Base-by-base conservation (phyloP, 2,329 filamentous ascomycete species). In the Cercospora sp. region DNA sequence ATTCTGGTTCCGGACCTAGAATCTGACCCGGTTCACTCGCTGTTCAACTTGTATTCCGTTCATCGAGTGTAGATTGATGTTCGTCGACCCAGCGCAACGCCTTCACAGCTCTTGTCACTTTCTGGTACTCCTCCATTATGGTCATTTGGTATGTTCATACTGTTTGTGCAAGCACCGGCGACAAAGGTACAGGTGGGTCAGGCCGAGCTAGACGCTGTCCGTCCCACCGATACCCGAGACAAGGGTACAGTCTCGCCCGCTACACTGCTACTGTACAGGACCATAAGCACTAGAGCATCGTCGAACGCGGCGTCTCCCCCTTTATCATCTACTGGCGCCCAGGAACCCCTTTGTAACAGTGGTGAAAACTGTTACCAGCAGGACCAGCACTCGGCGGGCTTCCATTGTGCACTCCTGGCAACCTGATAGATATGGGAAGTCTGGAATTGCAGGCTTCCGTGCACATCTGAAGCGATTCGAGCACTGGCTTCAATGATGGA, bases 1-100 rank as follows among this genome's bases (percentile, higher is more conserved):
- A 30, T 24, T 28, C 51, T 57, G 58, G 49, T n/a, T 24, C 32
- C 7, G 43, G 40, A 10, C 32, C 66, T 18, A 67, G 66, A 34
- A 64, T 64, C 32, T 64, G 62, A 61, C 24, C 49, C 5, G 18
- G 21, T 16, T 40, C 24, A n/a, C 16, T 28, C 30, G 45, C 21
- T 21, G 21, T 21, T 18, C n/a, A 21, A 13, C 45, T 21, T 7
- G 18, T 40, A n/a, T 40, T 40, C 34, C 34, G 5, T 40, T 40
- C 13, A 13, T 40, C 13, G 34, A 40, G 37, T 43, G 37, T n/a
- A 43, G 16, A 43, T 43, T 16, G 37, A 43, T 43, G 37, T 43
- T 43, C 16, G 16, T n/a, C 6, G 37, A 43, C n/a, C 16, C 37
- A 43, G 37, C 37, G 37, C 37, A 43, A 43, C 37, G 37, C 37